Base-by-base conservation (phyloP, 495 filamentous ascomycete species). In the Echria macrotheca region DNA sequence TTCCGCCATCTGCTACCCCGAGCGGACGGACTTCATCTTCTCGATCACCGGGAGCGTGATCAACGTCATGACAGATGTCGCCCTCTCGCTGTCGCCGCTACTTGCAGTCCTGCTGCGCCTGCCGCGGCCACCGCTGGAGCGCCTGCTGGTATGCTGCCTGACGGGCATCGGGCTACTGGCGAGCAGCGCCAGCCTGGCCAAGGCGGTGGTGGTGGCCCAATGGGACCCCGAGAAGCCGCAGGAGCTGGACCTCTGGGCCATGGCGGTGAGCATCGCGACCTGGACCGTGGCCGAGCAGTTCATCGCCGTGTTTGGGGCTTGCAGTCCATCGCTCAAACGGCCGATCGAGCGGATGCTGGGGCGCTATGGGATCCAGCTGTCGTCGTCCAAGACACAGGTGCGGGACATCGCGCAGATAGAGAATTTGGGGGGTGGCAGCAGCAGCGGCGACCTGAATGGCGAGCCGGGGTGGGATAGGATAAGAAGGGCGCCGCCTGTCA, bases 231-330 rank as follows among this genome's bases (percentile, higher is more conserved):
- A 43, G 31, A 11, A 11, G 31, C 14, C n/a, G n/a, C n/a, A 39
- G 36, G 18, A 21, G 18, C n/a, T 21, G 7, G 53, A 59, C 17
- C 19, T 19, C 6, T 56, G 53, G 47, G 49, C 42, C 2, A 7
- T 47, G 29, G 45, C 57, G 22, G 43, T 59, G 12, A 14, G 49
- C 6, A 48, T 59, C 14, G 50, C 36, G 3, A 53, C 53, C 1
- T 59, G 53, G 53, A 56, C 53, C 17, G 15, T 59, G 19, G 26
- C 43, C 43, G 53, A 59, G 50, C 53, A 59, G 47, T 36, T 53
- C 9, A 25, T 59, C 24, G 47, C 53, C 18, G 18, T 59, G 3
- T 19, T 51, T 2, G 57, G 49, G 19, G 57, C 57, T 12, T 59
- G 57, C 50, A 50, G 49, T 41, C 57, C 57, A 4, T 53, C 49